Conservation (phyloP, 768 basidiomycete species). For the Leccinum pellstonianum region DNA sequence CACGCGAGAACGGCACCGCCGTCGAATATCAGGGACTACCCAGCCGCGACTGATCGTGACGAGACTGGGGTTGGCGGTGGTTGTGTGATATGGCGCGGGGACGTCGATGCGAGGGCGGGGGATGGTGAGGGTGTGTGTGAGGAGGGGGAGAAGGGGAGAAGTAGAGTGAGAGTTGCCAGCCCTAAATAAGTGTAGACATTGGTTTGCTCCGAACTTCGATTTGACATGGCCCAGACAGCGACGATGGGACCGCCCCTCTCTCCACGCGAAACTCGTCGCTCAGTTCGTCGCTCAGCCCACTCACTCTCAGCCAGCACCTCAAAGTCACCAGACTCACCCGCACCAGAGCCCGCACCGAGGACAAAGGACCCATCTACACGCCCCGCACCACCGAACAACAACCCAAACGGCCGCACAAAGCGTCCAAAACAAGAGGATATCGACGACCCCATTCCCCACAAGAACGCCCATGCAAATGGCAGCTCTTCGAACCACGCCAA, state of each 20-base stretch:
- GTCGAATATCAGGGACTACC: neutral
- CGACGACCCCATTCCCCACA: conserved; percentile 55
- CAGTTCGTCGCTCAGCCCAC: conserved; percentile 69
- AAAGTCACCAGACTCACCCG: conserved; percentile 71
- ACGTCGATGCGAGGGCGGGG: neutral
- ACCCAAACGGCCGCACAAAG: conserved; percentile 46
- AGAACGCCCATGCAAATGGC: conserved; percentile 40
- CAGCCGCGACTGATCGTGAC: conserved; percentile 21
- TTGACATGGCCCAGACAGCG: conserved; percentile 59
- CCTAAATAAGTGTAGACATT: conserved; percentile 35
- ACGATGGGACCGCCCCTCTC: conserved; percentile 78
- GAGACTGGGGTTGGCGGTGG: neutral
- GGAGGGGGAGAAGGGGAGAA: conserved; percentile 2
- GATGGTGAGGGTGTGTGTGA: neutral
- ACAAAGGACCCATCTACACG: conserved; percentile 41
- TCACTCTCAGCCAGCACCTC: conserved; percentile 65
- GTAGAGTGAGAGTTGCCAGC: conserved; percentile 31
- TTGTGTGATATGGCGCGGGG: neutral
- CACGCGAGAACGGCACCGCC: neutral
- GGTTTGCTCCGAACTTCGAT: conserved; percentile 8
- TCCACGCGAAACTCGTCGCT: conserved; percentile 74
- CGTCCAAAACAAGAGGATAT: conserved; percentile 73
- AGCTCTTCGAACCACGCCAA: conserved; percentile 28
- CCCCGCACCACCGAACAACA: conserved; percentile 39
- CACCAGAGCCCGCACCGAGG: conserved; percentile 46